Percentiles rank a stretch among this genome's conserved stretches.
Conservation (phyloP, 2,329 filamentous ascomycete genomes). For the Aspergillus brunneoviolaceus region DNA sequence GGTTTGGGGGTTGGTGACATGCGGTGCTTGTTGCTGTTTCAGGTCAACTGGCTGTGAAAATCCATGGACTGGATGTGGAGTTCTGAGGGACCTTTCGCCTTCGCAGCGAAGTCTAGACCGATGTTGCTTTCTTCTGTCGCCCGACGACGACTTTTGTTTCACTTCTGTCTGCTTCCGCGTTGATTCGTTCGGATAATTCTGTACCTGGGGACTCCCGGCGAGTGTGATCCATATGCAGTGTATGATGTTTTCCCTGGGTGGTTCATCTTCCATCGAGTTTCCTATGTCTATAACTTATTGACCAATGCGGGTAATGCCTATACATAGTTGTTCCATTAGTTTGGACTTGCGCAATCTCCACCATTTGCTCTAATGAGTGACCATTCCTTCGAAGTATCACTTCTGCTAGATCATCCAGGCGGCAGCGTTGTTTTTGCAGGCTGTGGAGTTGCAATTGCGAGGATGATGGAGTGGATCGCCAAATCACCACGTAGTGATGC, state of each 20-base stretch:
- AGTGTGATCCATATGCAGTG: conserved; percentile 21
- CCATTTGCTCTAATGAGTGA: neutral
- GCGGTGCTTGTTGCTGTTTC: conserved; percentile 31
- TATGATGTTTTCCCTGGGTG: conserved; percentile 22
- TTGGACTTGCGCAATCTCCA: conserved; percentile 5
- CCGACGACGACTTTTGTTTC: conserved; percentile 17
- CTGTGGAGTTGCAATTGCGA: neutral
- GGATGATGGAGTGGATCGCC: neutral
- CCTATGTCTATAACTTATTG: conserved; percentile 19
- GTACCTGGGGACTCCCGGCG: conserved; percentile 21
- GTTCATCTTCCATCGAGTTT: conserved; percentile 16
- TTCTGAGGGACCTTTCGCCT: conserved; percentile 35
- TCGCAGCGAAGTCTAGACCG: conserved; percentile 32
- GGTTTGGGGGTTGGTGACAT: conserved; percentile 34
- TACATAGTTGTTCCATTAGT: conserved; percentile 19
- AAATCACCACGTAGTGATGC: no score
- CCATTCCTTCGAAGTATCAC: neutral
- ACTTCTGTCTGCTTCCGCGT: conserved; percentile 24
- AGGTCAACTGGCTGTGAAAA: conserved; percentile 32
- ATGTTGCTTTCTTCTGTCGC: conserved; percentile 24
- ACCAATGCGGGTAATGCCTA: conserved; percentile 10
- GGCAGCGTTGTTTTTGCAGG: no score
- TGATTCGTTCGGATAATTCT: conserved; percentile 28
- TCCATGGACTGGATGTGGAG: conserved; percentile 42
- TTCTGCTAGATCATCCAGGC: neutral